Base-by-base conservation (phyloP, 805 yeast genomes). In the Lipomyces yamadae region DNA sequence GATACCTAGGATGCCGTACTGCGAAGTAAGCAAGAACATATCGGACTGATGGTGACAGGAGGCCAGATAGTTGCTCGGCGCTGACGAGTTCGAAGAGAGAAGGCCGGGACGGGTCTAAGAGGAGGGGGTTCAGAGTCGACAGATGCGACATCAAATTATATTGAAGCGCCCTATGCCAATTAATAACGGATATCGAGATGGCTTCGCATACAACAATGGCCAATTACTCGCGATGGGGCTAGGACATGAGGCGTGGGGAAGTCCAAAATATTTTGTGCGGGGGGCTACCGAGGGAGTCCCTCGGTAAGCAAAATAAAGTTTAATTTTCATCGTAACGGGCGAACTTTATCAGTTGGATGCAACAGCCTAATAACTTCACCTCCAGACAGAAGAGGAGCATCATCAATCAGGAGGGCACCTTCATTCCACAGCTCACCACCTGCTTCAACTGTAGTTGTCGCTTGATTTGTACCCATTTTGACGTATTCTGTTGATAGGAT, bases 11-110 rank as follows among this genome's bases (percentile, higher is more conserved):
- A 74, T 89, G 86, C 69, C 86, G 81, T 68, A 87, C 87, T 0
- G 97, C 89, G 76, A 90, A 91, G 74, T 91, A 91, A 4, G 91
- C 91, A 18, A 94, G 77, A 8, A 94, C 82, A 77, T 88, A 93
- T 64, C 97, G 79, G 29, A 92, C 76, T 0, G 97, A 90, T 0
- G 97, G 97, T 0, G 96, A 87, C 42, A 94, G 79, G 64, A 94
- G 81, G 1, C 84, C 80, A 66, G 91, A 91, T 33, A 94, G 82
- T 78, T 94, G 97, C 66, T 84, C 83, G 0, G 97, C 85, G 0
- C 97, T 91, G 11, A 92, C 80, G 60, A 94, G 83, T 80, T 94
- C 99, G 77, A 93, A 94, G 1, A 94, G 80, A 0, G 98, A 92
- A 0, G 98, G 98, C 1, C 88, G 83, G 62, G 86, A 88, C 1